A percentile compares a stretch with the other conserved stretches of the same genome.
phyloP scores from a whole-genome alignment of 73 alveolate species.

The Diophrys appendiculata region DNA sequence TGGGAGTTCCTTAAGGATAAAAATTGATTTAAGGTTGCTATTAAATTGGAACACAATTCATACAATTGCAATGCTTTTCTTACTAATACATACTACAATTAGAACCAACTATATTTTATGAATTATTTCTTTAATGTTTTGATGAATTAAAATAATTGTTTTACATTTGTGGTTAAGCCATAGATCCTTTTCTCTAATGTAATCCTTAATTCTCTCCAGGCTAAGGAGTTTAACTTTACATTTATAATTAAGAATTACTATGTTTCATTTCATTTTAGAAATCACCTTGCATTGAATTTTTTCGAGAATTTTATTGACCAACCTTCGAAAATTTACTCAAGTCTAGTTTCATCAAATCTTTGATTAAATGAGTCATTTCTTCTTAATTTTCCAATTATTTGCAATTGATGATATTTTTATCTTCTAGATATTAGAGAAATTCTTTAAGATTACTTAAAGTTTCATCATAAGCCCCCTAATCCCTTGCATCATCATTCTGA shows the following conservation, averaged over 20 bases:
- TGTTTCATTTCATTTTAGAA: too few species aligned
- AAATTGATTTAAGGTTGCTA: background rate
- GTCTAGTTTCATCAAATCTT: constrained; percentile 60
- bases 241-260: too few species aligned
- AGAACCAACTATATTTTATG: background rate
- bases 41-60: background rate
- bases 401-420: constrained; percentile 51
- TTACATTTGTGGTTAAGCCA: background rate
- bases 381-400: constrained; percentile 27
- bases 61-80: background rate
- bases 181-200: background rate
- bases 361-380: constrained; percentile 34
- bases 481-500: constrained; percentile 11
- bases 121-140: background rate
- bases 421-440: constrained; percentile 55
- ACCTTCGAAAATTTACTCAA: constrained; percentile 11
- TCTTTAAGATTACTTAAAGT: constrained; percentile 49
- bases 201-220: too few species aligned
- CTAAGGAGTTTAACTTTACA: too few species aligned
- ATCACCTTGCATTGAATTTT: too few species aligned
- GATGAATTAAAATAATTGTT: background rate
- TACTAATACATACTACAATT: background rate
- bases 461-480: constrained; percentile 19
- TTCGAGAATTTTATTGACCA: too few species aligned
- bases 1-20: background rate